These are phyloP conservation scores for Penicillium cataractarum DNA, from an alignment of 495 filamentous ascomycete species.

Conservation along the genomic window DNA sequence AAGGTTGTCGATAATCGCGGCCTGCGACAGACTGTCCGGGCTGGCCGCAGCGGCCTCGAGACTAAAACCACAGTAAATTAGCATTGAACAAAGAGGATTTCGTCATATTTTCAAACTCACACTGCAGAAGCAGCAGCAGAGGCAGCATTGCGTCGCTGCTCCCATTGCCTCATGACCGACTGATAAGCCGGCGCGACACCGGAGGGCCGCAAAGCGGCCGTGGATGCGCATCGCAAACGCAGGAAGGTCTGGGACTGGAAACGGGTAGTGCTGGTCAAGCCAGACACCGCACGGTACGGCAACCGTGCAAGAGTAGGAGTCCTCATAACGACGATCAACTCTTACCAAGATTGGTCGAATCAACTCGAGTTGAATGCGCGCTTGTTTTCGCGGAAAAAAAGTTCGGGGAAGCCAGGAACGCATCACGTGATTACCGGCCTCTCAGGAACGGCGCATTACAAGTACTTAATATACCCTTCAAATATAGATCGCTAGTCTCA, in stretches of 20 bases:
- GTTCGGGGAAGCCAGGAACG: conserved; percentile 52
- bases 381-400: conserved; percentile 46
- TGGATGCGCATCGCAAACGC: conserved; percentile 43
- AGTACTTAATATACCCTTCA: conserved; percentile 1
- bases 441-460: conserved; percentile 28
- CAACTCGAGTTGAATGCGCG: conserved; percentile 30
- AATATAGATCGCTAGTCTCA: background rate
- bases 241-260: conserved; percentile 45
- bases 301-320: conserved; percentile 50
- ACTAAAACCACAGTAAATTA: conserved; percentile 27
- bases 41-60: conserved; percentile 65
- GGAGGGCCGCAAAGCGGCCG: conserved; percentile 46
- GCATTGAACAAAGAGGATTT: conserved; percentile 1
- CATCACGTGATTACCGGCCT: conserved; percentile 42
- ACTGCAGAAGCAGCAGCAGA: conserved; percentile 46
- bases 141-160: conserved; percentile 49
- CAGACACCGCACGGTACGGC: conserved; percentile 47
- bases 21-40: conserved; percentile 62
- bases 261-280: conserved; percentile 46
- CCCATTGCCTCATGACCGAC: conserved; percentile 41
- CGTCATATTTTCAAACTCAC: conserved; percentile 30
- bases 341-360: conserved; percentile 34
- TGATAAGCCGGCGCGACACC: conserved; percentile 45
- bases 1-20: conserved; percentile 72
- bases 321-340: conserved; percentile 46